Conservation (phyloP, 2,329 filamentous ascomycete species). For the Hyphodiscus sp. region DNA sequence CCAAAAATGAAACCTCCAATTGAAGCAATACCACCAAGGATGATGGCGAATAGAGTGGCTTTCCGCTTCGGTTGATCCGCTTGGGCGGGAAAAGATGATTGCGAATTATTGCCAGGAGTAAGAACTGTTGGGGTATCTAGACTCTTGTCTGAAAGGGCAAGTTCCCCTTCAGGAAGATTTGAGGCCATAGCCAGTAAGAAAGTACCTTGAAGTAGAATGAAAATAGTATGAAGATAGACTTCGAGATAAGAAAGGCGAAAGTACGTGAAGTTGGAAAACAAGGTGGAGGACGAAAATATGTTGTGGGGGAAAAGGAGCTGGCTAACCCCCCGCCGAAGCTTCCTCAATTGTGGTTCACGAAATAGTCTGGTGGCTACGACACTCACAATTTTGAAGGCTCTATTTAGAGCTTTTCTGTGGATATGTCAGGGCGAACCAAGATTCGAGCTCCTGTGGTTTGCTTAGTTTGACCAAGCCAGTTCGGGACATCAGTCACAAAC, state of each 20-base stretch:
- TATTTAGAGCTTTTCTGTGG: neutral
- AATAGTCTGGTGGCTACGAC: neutral
- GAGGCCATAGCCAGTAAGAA: no score
- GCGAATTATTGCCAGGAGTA: neutral
- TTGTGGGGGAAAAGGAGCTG: neutral
- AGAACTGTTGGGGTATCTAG: neutral
- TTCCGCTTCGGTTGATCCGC: neutral
- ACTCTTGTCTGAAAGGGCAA: neutral
- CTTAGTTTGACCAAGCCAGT: neutral
- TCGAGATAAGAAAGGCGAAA: no score
- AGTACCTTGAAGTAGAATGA: neutral
- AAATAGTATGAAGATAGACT: no score
- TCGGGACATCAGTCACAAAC: neutral
- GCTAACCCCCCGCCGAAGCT: neutral
- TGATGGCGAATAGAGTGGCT: conserved; percentile 36
- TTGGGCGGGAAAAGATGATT: neutral
- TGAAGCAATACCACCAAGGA: conserved; percentile 45
- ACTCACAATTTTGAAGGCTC: neutral
- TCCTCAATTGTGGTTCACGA: neutral
- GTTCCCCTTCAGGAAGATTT: neutral
- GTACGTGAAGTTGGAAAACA: neutral
- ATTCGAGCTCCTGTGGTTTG: neutral
- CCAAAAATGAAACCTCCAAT: conserved; percentile 54
- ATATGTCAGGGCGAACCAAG: neutral
- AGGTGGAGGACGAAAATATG: neutral